phyloP scores from a whole-genome alignment of 2,329 filamentous ascomycete genomes.

The Pestalotiopsis sp. region DNA sequence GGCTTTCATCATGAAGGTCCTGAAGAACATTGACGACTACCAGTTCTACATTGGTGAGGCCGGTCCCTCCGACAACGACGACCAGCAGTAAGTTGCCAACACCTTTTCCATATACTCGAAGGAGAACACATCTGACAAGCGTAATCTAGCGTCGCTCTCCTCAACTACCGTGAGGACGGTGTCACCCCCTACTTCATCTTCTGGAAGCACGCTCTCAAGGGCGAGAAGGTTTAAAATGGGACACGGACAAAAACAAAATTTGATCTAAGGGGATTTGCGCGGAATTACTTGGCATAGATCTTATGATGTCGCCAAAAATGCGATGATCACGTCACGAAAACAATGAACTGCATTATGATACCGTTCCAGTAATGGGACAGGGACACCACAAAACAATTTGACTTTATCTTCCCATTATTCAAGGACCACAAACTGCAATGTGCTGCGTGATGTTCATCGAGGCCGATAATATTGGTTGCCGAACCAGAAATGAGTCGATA shows the following conservation, averaged over 20 bases:
- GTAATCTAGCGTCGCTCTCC: slow-evolving; percentile 72
- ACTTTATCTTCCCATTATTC: neutral
- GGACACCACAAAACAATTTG: neutral
- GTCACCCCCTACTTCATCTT: slow-evolving; percentile 84
- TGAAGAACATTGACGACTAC: slow-evolving; percentile 90
- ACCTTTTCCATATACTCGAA: neutral
- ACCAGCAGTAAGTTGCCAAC: slow-evolving; percentile 54
- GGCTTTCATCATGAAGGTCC: slow-evolving; percentile 76
- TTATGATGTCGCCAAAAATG: slow-evolving; percentile 8
- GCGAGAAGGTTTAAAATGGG: slow-evolving; percentile 82
- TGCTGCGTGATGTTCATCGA: neutral
- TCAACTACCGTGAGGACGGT: slow-evolving; percentile 98
- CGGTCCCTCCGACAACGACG: slow-evolving; percentile 71
- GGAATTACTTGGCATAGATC: slow-evolving; percentile 15
- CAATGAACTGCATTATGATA: neutral
- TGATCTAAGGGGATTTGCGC: slow-evolving; percentile 1
- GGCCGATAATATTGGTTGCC: too few species aligned
- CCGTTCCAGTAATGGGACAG: neutral
- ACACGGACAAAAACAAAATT: neutral
- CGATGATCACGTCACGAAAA: slow-evolving; percentile 2
- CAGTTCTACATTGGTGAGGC: slow-evolving; percentile 90
- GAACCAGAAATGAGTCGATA: too few species aligned
- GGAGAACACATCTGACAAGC: neutral
- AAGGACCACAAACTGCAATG: neutral
- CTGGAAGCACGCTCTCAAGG: slow-evolving; percentile 92